These are phyloP conservation scores for Trichoderma oligosporum DNA, from an alignment of 2,329 filamentous ascomycete genomes.

Conservation along the genomic window DNA sequence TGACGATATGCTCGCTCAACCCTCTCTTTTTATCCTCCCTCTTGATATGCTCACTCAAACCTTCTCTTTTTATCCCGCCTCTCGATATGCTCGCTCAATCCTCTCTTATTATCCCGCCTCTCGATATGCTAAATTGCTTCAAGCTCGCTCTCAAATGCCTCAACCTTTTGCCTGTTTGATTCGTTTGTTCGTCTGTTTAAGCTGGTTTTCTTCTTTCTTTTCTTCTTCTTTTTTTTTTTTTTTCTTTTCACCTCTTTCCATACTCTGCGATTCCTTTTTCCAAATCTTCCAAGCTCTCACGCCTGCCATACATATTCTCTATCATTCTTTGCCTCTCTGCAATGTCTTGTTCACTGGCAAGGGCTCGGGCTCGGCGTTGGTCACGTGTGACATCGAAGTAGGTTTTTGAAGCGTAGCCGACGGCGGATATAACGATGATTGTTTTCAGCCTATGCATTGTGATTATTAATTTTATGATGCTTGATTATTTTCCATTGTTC, in stretches of 20 bases:
- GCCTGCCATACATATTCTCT: slow-evolving; percentile 49
- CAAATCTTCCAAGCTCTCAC: slow-evolving; percentile 46
- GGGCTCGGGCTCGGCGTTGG: slow-evolving; percentile 29
- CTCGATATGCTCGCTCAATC: neutral
- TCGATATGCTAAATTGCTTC: neutral
- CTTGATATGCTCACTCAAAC: slow-evolving; percentile 12
- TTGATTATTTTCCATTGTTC: too few species aligned
- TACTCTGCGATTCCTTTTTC: slow-evolving; percentile 48
- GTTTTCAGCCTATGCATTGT: slow-evolving; percentile 37
- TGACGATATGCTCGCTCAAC: neutral
- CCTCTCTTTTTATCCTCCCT: too few species aligned
- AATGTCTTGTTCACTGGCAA: slow-evolving; percentile 34
- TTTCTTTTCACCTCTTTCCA: slow-evolving; percentile 33
- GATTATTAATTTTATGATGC: too few species aligned
- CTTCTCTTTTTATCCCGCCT: neutral
- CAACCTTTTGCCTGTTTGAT: too few species aligned
- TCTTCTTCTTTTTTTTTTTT: neutral
- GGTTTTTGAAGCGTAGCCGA: slow-evolving; percentile 35
- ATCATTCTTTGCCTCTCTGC: slow-evolving; percentile 38
- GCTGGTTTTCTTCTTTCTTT: too few species aligned
- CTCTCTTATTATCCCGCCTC: neutral
- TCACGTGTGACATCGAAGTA: slow-evolving; percentile 31
- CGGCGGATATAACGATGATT: slow-evolving; percentile 31
- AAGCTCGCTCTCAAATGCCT: neutral
- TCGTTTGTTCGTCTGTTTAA: too few species aligned